Conservation (phyloP, 1,284 basidiomycete species). For the Vanrija pseudolonga region DNA sequence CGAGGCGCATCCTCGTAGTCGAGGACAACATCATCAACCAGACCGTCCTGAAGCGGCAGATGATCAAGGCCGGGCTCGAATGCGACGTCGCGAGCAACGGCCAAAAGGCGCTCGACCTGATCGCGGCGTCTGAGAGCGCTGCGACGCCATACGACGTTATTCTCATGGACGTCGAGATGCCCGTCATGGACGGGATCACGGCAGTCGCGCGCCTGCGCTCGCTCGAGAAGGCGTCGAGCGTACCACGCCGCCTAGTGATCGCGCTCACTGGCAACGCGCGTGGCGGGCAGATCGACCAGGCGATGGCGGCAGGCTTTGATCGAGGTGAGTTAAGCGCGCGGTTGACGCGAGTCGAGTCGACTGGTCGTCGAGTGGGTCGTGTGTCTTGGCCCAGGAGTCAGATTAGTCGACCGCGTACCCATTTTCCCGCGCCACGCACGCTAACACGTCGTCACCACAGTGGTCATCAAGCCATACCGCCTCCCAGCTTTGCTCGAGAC, state of each 20-base stretch:
- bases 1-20: constrained; percentile 19
- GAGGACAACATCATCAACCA: constrained; percentile 50
- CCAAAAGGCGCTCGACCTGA: constrained; percentile 35
- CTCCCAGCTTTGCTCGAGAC: constrained; percentile 9
- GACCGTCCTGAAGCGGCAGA: constrained; percentile 42
- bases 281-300: constrained; percentile 37
- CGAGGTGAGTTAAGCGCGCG: constrained; percentile 23
- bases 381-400: too few species aligned
- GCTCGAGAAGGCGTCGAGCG: constrained; percentile 26
- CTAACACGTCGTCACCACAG: too few species aligned
- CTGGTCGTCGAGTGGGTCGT: too few species aligned
- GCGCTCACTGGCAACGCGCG: constrained; percentile 45
- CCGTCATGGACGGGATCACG: constrained; percentile 47
- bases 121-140: neutral
- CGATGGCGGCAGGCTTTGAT: constrained; percentile 27
- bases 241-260: constrained; percentile 31
- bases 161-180: constrained; percentile 35
- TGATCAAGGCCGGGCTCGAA: constrained; percentile 34
- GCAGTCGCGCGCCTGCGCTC: constrained; percentile 37
- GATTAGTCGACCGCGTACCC: too few species aligned
- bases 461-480: constrained; percentile 14
- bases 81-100: constrained; percentile 43
- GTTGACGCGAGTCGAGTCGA: neutral
- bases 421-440: too few species aligned
- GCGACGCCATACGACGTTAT: constrained; percentile 16